A percentile compares a stretch with the other conserved stretches of the same genome.
phyloP scores from a whole-genome alignment of 352 stramenopile genomes.

The Pythium folliculosum region DNA sequence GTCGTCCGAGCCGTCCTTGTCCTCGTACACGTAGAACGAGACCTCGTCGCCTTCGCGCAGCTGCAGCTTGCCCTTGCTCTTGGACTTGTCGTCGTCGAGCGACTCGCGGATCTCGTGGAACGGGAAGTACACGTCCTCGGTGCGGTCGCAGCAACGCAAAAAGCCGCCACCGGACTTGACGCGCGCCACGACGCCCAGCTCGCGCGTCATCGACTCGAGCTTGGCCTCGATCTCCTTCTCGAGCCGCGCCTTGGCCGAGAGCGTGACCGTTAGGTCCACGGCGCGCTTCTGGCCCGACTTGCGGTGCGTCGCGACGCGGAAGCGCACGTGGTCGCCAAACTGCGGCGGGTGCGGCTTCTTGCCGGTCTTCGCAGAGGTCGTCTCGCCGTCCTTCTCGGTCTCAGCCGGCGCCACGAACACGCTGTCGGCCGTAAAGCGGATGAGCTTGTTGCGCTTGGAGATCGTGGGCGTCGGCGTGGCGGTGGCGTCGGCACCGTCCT shows the following conservation, averaged over 20 bases:
- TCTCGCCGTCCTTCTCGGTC: slow-evolving; percentile 17
- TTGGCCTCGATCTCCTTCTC: slow-evolving; percentile 74
- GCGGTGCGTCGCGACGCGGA: slow-evolving; percentile 71
- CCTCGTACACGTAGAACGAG: slow-evolving; percentile 79
- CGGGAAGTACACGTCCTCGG: slow-evolving; percentile 71
- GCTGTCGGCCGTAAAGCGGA: slow-evolving; percentile 67
- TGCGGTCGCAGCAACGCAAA: slow-evolving; percentile 69
- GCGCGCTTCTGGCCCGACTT: slow-evolving; percentile 67
- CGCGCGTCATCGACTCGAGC: slow-evolving; percentile 52
- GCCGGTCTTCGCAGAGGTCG: slow-evolving; percentile 22
- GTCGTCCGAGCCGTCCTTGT: slow-evolving; percentile 50
- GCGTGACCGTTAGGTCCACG: slow-evolving; percentile 59
- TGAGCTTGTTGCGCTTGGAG: slow-evolving; percentile 29
- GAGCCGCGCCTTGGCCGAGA: slow-evolving; percentile 60
- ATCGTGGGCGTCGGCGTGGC: slow-evolving; percentile 30
- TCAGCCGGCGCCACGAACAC: slow-evolving; percentile 15
- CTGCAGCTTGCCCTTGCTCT: slow-evolving; percentile 26
- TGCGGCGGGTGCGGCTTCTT: slow-evolving; percentile 35
- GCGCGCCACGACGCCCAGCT: slow-evolving; percentile 57
- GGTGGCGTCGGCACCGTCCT: not conserved
- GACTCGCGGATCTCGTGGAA: slow-evolving; percentile 63
- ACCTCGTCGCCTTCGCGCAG: slow-evolving; percentile 73
- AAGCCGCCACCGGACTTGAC: slow-evolving; percentile 70
- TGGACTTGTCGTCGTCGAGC: slow-evolving; percentile 24
- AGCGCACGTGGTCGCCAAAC: slow-evolving; percentile 72